Evolutionary conservation across 768 basidiomycete genomes (phyloP), one percentile per base, ranked within the genome.

Genomic region (Leccinum olivaceopallidum): DNA sequence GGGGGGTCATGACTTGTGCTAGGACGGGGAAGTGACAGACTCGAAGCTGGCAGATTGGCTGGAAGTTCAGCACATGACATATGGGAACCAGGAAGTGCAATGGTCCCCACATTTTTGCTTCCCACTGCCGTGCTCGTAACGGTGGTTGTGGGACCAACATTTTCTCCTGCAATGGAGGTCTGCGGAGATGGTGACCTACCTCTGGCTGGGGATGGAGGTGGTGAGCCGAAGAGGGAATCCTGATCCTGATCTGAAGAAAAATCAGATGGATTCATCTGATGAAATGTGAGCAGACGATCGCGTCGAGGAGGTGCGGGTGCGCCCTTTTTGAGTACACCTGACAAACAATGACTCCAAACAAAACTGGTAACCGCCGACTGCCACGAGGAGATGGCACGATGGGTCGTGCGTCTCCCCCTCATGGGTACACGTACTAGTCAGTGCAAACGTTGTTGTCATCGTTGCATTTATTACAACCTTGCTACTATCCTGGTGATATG

Each of bases 11-110:
- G 58, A 37, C 58, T 68, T 64, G 64, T 60, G 26, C 51, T 37
- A 24, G 56, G 56, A 51, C 39, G 55, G 18, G 62, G 26, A 55
- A 52, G 49, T 47, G 69, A 60, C 77, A 80, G 77, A 75, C 82
- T 81, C 78, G 81, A 82, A 80, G 85, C 89, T 90, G 87, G 76
- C 85, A 87, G 85, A 80, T 85, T 78, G 80, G 87, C 82, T 78
- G 89, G 83, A 78, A 87, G 82, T 92, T 92, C 88, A 92, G 89
- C 89, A 89, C 80, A 81, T 76, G 79, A 75, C 73, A 74, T 81
- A 80, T 89, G 90, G 90, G 89, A 90, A 85, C 90, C 91, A 92
- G 89, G 89, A 90, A 92, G 91, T 92, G 91, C 91, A 92, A 92
- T 92, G 89, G 90, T 88, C 90, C 90, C 90, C 90, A 93, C 91